These are phyloP conservation scores for Cladophialophora carrionii DNA, from an alignment of 2,329 filamentous ascomycete species.

Conservation along the genomic window DNA sequence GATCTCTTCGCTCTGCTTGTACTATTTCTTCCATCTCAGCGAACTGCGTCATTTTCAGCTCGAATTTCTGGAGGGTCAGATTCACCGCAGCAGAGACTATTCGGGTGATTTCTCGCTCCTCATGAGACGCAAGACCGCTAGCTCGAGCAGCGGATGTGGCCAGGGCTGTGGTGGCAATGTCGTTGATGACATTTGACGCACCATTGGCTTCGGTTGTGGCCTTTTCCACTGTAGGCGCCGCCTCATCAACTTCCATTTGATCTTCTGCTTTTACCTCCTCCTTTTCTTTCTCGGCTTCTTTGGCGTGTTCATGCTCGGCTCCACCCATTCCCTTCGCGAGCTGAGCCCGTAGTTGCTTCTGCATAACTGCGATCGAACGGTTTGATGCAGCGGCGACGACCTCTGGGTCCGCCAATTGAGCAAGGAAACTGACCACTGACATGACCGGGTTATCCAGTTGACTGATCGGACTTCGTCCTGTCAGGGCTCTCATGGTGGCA, in stretches of 20 bases:
- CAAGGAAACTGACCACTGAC: slow-evolving; percentile 93
- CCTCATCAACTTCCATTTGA: slow-evolving; percentile 65
- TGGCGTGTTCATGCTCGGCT: slow-evolving; percentile 57
- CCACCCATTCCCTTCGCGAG: slow-evolving; percentile 65
- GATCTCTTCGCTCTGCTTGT: slow-evolving; percentile 86
- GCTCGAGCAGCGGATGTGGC: slow-evolving; percentile 84
- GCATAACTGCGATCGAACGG: slow-evolving; percentile 84
- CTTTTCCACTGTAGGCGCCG: slow-evolving; percentile 33
- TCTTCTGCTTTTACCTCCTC: slow-evolving; percentile 46
- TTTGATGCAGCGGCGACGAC: slow-evolving; percentile 89
- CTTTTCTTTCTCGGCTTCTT: slow-evolving; percentile 55
- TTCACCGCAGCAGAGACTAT: slow-evolving; percentile 92
- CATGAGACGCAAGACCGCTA: slow-evolving; percentile 86
- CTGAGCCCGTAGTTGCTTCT: slow-evolving; percentile 74
- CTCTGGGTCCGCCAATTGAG: slow-evolving; percentile 84
- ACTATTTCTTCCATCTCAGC: slow-evolving; percentile 92
- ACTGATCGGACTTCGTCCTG: slow-evolving; percentile 83
- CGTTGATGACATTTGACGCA: slow-evolving; percentile 58
- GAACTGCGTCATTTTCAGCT: slow-evolving; percentile 94
- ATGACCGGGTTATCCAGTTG: slow-evolving; percentile 95
- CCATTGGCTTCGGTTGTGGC: slow-evolving; percentile 55
- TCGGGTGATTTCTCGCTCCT: slow-evolving; percentile 94
- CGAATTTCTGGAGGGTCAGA: slow-evolving; percentile 90
- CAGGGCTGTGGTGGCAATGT: slow-evolving; percentile 76
- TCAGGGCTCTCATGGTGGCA: slow-evolving; percentile 68